Conservation (phyloP, 495 filamentous ascomycete genomes). For the Penicillium robsamsonii region DNA sequence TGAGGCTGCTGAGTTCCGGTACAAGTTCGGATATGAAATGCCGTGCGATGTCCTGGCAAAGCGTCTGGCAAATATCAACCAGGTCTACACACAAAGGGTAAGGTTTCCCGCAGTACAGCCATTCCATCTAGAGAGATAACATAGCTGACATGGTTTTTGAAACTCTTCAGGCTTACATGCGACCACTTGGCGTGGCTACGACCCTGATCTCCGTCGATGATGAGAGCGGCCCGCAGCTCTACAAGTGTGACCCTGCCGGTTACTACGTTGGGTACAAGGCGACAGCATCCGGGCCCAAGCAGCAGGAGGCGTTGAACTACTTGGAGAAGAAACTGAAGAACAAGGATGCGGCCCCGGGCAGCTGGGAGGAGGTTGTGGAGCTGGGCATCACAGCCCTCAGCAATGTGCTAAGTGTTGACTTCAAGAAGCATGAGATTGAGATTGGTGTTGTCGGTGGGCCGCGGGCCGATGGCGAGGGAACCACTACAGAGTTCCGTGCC, state of each 20-base stretch:
- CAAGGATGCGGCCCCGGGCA: constrained; percentile 90
- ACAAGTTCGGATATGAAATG: constrained; percentile 99
- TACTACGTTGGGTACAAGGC: constrained; percentile 99
- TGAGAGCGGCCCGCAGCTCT: constrained; percentile 92
- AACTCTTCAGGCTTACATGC: constrained; percentile 82
- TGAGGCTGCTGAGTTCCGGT: constrained; percentile 95
- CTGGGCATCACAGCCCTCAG: constrained; percentile 90
- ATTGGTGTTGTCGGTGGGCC: constrained; percentile 93
- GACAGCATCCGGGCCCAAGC: constrained; percentile 93
- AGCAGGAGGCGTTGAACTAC: constrained; percentile 96
- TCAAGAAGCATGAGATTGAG: constrained; percentile 98
- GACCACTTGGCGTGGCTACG: constrained; percentile 89
- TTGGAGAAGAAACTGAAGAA: constrained; percentile 99
- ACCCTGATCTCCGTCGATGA: constrained; percentile 92
- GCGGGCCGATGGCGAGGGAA: constrained; percentile 69
- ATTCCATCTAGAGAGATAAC: not conserved
- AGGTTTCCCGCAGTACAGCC: constrained; percentile 24
- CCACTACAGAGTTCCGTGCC: constrained; percentile 74
- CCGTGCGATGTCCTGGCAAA: constrained; percentile 95
- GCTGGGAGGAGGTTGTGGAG: constrained; percentile 97
- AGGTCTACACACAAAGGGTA: constrained; percentile 97
- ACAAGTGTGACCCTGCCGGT: constrained; percentile 96
- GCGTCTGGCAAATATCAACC: constrained; percentile 96
- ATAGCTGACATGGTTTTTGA: constrained; percentile 3
- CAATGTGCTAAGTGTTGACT: constrained; percentile 95